Conservation (phyloP, 345 rosid genomes). For the Arabidopsis arenosa region DNA sequence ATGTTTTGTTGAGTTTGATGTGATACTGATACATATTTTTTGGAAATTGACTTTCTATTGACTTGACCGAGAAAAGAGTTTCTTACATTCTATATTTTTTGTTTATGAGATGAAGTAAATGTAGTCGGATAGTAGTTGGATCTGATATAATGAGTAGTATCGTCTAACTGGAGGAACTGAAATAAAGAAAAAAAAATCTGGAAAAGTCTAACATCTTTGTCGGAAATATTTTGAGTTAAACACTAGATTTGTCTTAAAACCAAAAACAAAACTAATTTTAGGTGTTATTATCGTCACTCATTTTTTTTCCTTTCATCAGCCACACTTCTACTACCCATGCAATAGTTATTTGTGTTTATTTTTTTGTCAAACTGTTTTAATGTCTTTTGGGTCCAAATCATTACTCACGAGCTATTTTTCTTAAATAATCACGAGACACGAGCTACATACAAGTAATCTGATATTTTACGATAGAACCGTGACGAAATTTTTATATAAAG, state of each 20-base stretch:
- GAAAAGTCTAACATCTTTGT: slow-evolving; percentile 4
- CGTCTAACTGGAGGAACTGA: not conserved
- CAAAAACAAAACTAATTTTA: not conserved
- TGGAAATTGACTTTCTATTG: not conserved
- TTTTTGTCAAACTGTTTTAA: not conserved
- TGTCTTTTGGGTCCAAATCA: not conserved
- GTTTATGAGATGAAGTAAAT: not conserved
- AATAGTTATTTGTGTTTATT: no score
- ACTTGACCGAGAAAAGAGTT: not conserved
- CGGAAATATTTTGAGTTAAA: not conserved
- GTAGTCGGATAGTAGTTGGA: slow-evolving; percentile 16
- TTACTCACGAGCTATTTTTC: not conserved
- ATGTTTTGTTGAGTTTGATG: slow-evolving; percentile 15
- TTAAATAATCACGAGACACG: slow-evolving; percentile 2
- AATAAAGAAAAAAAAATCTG: not conserved
- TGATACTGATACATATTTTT: not conserved
- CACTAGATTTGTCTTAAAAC: not conserved
- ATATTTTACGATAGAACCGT: slow-evolving; percentile 11
- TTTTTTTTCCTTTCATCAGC: no score
- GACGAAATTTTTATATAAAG: not conserved
- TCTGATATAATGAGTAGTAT: not conserved
- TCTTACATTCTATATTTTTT: not conserved
- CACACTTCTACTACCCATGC: not conserved
- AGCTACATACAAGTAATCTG: slow-evolving; percentile 13
- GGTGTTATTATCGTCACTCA: not conserved